These are phyloP conservation scores for Salvia sclarea DNA, from an alignment of 305 asterid species.

Conservation along the genomic window DNA sequence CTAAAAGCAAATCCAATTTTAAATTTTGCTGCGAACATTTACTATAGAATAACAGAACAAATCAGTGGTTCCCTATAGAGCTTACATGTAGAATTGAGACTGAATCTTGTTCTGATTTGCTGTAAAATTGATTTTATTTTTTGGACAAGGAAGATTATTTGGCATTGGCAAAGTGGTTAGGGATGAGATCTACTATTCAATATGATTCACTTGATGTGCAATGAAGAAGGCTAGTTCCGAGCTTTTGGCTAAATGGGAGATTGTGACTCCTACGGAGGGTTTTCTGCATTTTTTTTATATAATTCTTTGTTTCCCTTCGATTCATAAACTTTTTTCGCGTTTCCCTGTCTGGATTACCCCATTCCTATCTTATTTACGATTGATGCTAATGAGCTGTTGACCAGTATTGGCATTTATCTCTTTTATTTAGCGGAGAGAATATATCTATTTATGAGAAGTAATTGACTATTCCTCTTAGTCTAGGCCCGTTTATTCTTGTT, in stretches of 20 bases:
- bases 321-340: not conserved
- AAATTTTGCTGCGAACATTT: not conserved
- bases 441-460: not conserved
- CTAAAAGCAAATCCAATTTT: conserved; percentile 7
- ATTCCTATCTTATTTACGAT: not conserved
- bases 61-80: not conserved
- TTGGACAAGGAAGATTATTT: not conserved
- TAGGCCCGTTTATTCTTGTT: conserved; percentile 4
- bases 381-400: conserved; percentile 11
- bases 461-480: not conserved
- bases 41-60: conserved; percentile 12
- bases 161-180: conserved; percentile 19
- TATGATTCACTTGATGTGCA: conserved; percentile 4
- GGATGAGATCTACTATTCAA: not conserved
- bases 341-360: conserved; percentile 14
- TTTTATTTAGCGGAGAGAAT: not conserved
- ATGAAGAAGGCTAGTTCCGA: not conserved
- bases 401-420: not conserved
- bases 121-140: conserved; percentile 2
- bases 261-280: not conserved
- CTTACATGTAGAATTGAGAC: not conserved
- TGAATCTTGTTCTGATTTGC: conserved; percentile 3
- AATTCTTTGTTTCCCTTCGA: not conserved
- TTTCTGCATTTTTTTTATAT: not conserved
- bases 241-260: conserved; percentile 3